phyloP scores from a whole-genome alignment of 345 rosid species.

The Populus davidiana region DNA sequence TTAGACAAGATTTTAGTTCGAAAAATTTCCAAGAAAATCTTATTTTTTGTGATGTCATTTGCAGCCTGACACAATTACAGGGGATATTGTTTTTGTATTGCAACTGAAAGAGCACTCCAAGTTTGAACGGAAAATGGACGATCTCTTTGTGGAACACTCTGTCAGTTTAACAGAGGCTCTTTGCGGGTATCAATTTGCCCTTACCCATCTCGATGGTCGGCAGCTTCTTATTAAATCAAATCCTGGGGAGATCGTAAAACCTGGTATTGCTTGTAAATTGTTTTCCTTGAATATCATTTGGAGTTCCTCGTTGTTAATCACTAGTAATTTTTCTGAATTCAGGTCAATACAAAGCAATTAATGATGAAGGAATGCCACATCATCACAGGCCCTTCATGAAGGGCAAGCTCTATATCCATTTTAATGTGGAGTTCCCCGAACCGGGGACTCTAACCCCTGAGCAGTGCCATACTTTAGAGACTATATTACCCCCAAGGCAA shows the following conservation, averaged over 20 bases:
- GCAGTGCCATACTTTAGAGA: conserved; percentile 50
- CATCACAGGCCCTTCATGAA: conserved; percentile 70
- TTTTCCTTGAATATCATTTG: neutral
- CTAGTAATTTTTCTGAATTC: neutral
- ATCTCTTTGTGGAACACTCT: conserved; percentile 32
- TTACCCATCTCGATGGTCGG: conserved; percentile 59
- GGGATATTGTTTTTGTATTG: conserved; percentile 47
- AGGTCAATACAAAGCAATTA: conserved; percentile 67
- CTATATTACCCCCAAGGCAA: conserved; percentile 46
- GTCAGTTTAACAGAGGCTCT: conserved; percentile 58
- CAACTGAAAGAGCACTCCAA: conserved; percentile 55
- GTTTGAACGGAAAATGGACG: conserved; percentile 36
- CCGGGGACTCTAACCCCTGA: conserved; percentile 39
- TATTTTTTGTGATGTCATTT: neutral
- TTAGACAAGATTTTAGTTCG: neutral
- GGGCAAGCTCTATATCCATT: conserved; percentile 69
- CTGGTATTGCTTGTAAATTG: conserved; percentile 31
- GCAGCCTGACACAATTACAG: conserved; percentile 48
- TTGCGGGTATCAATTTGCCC: conserved; percentile 61
- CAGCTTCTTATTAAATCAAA: conserved; percentile 62
- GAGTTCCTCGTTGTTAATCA: neutral
- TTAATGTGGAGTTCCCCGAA: conserved; percentile 60
- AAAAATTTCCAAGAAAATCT: neutral
- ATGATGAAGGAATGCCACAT: conserved; percentile 77
- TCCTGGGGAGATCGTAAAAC: conserved; percentile 61